Base-by-base conservation (phyloP, 345 rosid genomes). In the Populus deltoides region DNA sequence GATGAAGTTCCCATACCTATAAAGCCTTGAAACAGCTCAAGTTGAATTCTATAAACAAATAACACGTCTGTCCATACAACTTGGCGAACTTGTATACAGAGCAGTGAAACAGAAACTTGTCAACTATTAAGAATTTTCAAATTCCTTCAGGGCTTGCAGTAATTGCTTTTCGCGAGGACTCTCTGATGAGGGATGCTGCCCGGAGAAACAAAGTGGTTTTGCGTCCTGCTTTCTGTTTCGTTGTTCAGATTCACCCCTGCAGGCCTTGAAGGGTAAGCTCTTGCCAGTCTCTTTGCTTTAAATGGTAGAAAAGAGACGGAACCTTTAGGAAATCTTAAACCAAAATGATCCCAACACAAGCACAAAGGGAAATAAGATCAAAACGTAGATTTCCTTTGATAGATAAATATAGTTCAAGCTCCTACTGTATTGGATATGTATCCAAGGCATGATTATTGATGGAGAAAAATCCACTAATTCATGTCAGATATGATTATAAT, bases 281-380 rank as follows among this genome's bases (percentile, higher is more conserved):
- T 80, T 38, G 88, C 89, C 79, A 86, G 68, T 81, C 86, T 84
- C 79, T 90, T 90, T 4, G 90, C 92, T 87, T 90, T 76, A 83
- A 62, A 68, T 43, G 18, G 63, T 35, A 39, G 49, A 72, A 39
- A 76, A 15, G 15, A 75, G 33, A 49, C 25, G 17, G 22, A 71
- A 35, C 27, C 8, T 62, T 29, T 2, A 4, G 18, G 45, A 35
- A 45, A 36, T 59, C 31, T 7, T 24, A 33, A 25, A 66, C 9
- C 62, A 47, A 31, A 31, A 8, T 20, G 8, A 15, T 39, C 8
- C 6, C 33, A 41, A 57, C 29, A 73, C 35, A 39, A 79, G 15
- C 22, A 73, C 8, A 41, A 73, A 18, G 45, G 10, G 53, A 43
- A 27, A 31, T 18, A 38, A 49, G 17, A 33, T 16, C 7, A 35